A percentile compares a stretch with the other conserved stretches of the same genome.
These are phyloP conservation scores for Rhodotorula diobovata DNA, from an alignment of 768 basidiomycete genomes.

Conservation along the genomic window DNA sequence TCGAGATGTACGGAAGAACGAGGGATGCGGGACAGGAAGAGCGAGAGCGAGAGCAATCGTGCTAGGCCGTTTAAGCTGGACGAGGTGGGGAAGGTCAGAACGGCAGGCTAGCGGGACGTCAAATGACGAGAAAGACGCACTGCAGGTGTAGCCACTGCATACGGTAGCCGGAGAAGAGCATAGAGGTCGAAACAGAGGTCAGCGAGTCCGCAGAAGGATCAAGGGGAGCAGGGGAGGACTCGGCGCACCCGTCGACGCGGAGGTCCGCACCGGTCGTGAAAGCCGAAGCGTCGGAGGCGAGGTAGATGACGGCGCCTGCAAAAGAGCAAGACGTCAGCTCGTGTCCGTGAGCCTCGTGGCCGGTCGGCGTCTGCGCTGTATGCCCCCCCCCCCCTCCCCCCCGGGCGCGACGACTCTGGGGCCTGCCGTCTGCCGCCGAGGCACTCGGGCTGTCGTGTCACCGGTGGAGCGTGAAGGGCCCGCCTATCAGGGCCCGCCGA, in stretches of 20 bases:
- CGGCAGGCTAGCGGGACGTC: no score
- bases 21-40: not conserved
- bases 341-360: no score
- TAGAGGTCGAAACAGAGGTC: slow-evolving; percentile 23
- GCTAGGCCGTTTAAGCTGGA: not conserved
- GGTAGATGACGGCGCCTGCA: slow-evolving; percentile 57
- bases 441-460: no score
- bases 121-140: not conserved
- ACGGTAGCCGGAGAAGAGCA: not conserved
- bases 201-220: not conserved
- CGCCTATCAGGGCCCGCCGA: no score
- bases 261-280: slow-evolving; percentile 86
- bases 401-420: no score
- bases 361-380: no score
- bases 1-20: not conserved
- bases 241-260: slow-evolving; percentile 70
- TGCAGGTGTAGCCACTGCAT: slow-evolving; percentile 5
- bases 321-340: no score
- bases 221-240: not conserved
- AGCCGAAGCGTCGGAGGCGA: slow-evolving; percentile 80
- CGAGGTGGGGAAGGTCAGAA: not conserved
- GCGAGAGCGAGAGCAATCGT: not conserved
- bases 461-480: no score
- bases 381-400: no score
- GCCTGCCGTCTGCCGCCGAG: no score